Evolutionary conservation across 2,329 filamentous ascomycete species (phyloP), one percentile per base, ranked within the genome.

Genomic region (Neopestalotiopsis clavispora): DNA sequence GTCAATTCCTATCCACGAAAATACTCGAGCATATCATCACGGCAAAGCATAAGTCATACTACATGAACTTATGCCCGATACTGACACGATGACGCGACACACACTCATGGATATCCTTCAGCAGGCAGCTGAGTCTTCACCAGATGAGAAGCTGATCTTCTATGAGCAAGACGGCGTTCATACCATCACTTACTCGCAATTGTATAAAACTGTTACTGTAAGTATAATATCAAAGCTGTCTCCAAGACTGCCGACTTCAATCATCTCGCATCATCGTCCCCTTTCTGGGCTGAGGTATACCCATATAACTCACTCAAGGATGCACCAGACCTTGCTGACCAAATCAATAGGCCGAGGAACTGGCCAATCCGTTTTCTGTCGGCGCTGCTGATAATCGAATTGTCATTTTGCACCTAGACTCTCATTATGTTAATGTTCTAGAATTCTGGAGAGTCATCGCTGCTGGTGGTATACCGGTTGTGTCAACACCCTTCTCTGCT

Each of bases 371-470:
- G 28, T 9, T 2, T 57, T 14, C 10, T 34, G 28, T 66, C 3
- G 30, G 28, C 13, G 10, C 1, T 10, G n/a, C 56, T 2, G 12
- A 1, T 3, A 20, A 14, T 4, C 52, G 64, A 23, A 49, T 66
- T 5, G 30, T 71, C 0, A n/a, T 71, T 4, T 6, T 71, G 5
- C 70, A 71, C 45, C 60, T 71, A 6, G 60, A 66, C 12, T 45
- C 57, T 2, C 70, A 71, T 10, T 10, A n/a, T 12, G 57, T 69
- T n/a, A 63, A 70, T 38, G 61, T 70, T 12, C 17, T 65, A 14
- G 70, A 63, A 58, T 70, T 71, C 34, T 71, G 70, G 70, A 56
- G 67, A 17, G 34, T 68, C 23, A 45, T 71, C 6, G 61, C 60
- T 9, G 69, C 70, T n/a, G 67, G 69, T 23, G 64, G 30, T 3